Conservation (phyloP, 306 rosid species). For the Astragalus glycyphyllos region DNA sequence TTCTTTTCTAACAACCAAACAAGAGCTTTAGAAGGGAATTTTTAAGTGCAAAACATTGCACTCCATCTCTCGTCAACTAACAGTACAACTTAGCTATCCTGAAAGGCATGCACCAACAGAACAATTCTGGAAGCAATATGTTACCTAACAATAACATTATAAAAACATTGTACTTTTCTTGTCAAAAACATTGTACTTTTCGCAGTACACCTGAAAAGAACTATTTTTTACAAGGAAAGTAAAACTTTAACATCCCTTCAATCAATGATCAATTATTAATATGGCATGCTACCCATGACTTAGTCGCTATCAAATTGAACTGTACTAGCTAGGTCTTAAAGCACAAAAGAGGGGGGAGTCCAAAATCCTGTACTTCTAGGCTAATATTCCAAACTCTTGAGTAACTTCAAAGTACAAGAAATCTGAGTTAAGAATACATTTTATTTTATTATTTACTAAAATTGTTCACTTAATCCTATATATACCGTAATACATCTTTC, state of each 20-base stretch:
- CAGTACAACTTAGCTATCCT: conserved; percentile 42
- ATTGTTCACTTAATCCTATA: conserved; percentile 32
- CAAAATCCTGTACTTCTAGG: conserved; percentile 49
- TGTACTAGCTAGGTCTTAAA: conserved; percentile 43
- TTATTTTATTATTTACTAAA: not conserved
- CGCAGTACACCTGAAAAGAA: conserved; percentile 22
- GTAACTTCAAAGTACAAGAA: conserved; percentile 64
- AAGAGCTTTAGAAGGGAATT: not conserved
- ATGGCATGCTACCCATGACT: not conserved
- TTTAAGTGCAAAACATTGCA: conserved; percentile 46
- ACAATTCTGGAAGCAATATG: conserved; percentile 30
- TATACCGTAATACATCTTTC: conserved; percentile 32
- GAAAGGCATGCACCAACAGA: conserved; percentile 54
- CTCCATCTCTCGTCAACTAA: conserved; percentile 48
- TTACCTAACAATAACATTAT: conserved; percentile 41
- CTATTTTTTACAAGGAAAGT: not conserved
- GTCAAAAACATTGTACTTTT: conserved; percentile 1
- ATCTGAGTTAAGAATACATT: not conserved
- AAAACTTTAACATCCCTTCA: not conserved
- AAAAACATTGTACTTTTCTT: conserved; percentile 1
- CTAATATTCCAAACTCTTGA: conserved; percentile 48
- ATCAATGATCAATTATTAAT: conserved; percentile 11
- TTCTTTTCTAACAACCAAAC: conserved; percentile 17
- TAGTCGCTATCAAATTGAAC: conserved; percentile 19
- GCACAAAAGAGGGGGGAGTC: conserved; percentile 48